Base-by-base conservation (phyloP, 352 stramenopile genomes). In the Thalassiosira pacifica region DNA sequence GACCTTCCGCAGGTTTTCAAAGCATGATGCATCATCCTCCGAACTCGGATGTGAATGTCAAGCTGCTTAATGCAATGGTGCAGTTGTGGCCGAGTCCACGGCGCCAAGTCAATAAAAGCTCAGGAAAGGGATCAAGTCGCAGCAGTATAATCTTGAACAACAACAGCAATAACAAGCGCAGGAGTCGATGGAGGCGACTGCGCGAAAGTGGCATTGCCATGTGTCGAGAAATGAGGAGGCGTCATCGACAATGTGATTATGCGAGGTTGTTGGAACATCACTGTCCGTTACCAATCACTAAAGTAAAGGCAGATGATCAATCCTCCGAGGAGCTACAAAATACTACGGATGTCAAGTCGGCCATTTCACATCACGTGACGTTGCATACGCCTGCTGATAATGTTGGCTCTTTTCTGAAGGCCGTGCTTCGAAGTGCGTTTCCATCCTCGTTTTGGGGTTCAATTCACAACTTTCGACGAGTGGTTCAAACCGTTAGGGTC, bases 371-470 rank as follows among this genome's bases (percentile, higher is more conserved):
- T 66, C 19, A 90, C 19, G 82, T 88, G 9, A 77, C 80, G 10
- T 45, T 85, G 6, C 79, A 88, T 68, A 90, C 88, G 27, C 45
- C 83, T 1, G 32, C 65, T 10, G 67, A 89, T n/a, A 24, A 79
- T 19, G 85, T 94, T 9, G 75, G 76, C 11, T 88, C 71, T 0
- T 95, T 94, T 84, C 26, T 95, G 0, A 40, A 73, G 52, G 48
- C 45, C 10, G 79, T 90, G 22, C 27, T 95, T 11, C 18, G 69
- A 42, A 79, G 32, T 18, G 78, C 91, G 0, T 93, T 95, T 71
- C 89, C 90, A 27, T 29, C 27, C 0, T 76, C 86, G 19, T 93
- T 93, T 76, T 94, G 89, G 90, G 90, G 92, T 18, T 95, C 89
- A 2, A 45, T 70, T 37, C 73, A 85, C 37, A 95, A 95, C 73